These are phyloP conservation scores for Raffaelea deltoideospora DNA, from an alignment of 2,329 filamentous ascomycete genomes.

Conservation along the genomic window DNA sequence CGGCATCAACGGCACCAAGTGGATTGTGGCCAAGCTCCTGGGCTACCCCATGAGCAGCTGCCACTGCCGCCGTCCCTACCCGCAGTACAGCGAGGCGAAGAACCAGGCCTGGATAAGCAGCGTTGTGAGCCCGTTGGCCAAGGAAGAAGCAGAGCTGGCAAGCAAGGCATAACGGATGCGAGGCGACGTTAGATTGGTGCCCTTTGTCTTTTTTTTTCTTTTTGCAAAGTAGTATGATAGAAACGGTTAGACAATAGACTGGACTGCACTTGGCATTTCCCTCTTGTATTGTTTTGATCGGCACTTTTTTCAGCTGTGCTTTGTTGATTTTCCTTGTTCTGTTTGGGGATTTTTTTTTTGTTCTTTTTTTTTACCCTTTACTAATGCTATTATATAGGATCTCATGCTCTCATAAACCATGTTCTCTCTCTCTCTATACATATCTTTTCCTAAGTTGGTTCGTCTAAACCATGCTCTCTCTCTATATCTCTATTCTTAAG, in stretches of 20 bases:
- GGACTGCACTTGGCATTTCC: too few species aligned
- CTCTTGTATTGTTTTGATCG: neutral
- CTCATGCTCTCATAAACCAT: too few species aligned
- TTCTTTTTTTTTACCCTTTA: neutral
- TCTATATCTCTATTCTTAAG: too few species aligned
- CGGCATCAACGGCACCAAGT: slow-evolving; percentile 47
- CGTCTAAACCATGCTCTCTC: too few species aligned
- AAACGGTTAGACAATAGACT: too few species aligned
- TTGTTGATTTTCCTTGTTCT: neutral
- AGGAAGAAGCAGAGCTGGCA: slow-evolving; percentile 1
- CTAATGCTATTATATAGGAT: too few species aligned
- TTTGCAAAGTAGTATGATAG: too few species aligned
- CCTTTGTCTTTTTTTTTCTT: too few species aligned
- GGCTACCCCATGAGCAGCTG: slow-evolving; percentile 35
- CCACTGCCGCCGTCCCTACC: slow-evolving; percentile 39
- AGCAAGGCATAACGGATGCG: neutral
- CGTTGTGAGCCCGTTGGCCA: slow-evolving; percentile 1
- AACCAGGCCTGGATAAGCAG: slow-evolving; percentile 27
- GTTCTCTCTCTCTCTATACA: too few species aligned
- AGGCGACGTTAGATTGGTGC: too few species aligned
- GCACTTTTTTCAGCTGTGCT: neutral
- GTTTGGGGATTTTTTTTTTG: neutral
- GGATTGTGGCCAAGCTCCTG: slow-evolving; percentile 36
- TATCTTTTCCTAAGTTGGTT: too few species aligned
- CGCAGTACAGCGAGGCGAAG: slow-evolving; percentile 27